A percentile compares a stretch with the other conserved stretches of the same genome.
phyloP scores from a whole-genome alignment of 2,329 filamentous ascomycete species.

The Tolypocladium endophyticum region DNA sequence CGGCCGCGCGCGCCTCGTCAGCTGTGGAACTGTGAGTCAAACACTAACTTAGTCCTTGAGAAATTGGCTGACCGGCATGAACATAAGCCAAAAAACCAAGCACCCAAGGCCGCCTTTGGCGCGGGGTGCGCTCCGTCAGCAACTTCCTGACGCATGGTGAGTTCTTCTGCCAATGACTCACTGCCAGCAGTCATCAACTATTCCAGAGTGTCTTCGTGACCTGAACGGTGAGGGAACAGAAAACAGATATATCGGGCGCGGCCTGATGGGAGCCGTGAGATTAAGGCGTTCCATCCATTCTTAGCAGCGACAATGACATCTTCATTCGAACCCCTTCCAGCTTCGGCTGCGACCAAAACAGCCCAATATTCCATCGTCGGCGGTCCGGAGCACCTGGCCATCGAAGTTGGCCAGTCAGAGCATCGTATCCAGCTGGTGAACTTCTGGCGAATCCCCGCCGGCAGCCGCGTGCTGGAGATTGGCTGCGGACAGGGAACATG shows the following conservation, averaged over 20 bases:
- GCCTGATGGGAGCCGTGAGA: neutral
- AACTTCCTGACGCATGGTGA: too few species aligned
- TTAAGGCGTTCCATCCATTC: neutral
- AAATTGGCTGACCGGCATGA: neutral
- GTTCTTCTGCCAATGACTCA: too few species aligned
- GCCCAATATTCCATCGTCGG: neutral
- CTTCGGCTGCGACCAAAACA: neutral
- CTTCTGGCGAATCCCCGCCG: conserved; percentile 23
- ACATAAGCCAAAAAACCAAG: neutral
- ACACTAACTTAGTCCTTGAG: neutral
- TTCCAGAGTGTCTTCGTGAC: too few species aligned
- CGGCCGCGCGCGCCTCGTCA: neutral
- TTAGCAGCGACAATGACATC: neutral
- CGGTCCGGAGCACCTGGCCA: conserved; percentile 1
- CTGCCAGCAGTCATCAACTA: too few species aligned
- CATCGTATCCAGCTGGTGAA: conserved; percentile 26
- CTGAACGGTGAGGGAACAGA: neutral
- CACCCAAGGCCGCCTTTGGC: neutral
- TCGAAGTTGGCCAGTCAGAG: conserved; percentile 14
- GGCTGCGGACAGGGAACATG: conserved; percentile 51
- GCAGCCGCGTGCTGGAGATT: conserved; percentile 40
- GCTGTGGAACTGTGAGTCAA: neutral
- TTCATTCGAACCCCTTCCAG: neutral
- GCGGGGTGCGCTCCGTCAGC: too few species aligned
- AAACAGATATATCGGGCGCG: neutral